phyloP scores from a whole-genome alignment of 306 rosid genomes.

The Glycine soja region DNA sequence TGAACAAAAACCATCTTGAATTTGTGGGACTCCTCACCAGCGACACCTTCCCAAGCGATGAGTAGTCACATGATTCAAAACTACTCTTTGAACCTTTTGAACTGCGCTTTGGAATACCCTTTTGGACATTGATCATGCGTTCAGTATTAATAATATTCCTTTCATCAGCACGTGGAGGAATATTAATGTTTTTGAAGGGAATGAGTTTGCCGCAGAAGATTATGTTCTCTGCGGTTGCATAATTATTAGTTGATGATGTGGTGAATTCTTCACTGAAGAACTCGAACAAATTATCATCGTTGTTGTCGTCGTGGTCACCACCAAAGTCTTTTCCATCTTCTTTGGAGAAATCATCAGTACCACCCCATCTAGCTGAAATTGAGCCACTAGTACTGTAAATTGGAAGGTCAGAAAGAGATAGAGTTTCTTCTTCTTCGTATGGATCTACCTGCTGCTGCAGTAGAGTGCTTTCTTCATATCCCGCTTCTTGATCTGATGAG shows the following conservation, averaged over 20 bases:
- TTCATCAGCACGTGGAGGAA: not conserved
- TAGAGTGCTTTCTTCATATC: constrained; percentile 45
- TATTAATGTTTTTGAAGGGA: constrained; percentile 50
- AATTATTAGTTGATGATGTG: constrained; percentile 43
- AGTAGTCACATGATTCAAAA: not conserved
- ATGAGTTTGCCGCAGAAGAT: constrained; percentile 90
- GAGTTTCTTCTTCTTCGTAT: constrained; percentile 70
- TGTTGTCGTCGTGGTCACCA: constrained; percentile 1
- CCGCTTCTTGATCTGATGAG: not conserved
- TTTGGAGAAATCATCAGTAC: constrained; percentile 45
- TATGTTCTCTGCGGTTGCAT: constrained; percentile 47
- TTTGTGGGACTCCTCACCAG: constrained; percentile 54
- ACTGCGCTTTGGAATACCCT: not conserved
- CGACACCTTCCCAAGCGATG: constrained; percentile 46
- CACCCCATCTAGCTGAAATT: constrained; percentile 51
- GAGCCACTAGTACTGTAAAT: constrained; percentile 53
- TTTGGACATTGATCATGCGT: not conserved
- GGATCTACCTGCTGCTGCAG: constrained; percentile 52
- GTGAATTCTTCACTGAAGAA: constrained; percentile 71
- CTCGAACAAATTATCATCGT: constrained; percentile 67
- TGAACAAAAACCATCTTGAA: constrained; percentile 68
- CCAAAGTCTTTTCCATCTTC: constrained; percentile 47
- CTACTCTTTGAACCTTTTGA: constrained; percentile 1
- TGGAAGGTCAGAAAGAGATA: constrained; percentile 83
- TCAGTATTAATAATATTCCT: not conserved